Conservation (phyloP, 2,329 filamentous ascomycete genomes). For the Sarocladium brachiariae region DNA sequence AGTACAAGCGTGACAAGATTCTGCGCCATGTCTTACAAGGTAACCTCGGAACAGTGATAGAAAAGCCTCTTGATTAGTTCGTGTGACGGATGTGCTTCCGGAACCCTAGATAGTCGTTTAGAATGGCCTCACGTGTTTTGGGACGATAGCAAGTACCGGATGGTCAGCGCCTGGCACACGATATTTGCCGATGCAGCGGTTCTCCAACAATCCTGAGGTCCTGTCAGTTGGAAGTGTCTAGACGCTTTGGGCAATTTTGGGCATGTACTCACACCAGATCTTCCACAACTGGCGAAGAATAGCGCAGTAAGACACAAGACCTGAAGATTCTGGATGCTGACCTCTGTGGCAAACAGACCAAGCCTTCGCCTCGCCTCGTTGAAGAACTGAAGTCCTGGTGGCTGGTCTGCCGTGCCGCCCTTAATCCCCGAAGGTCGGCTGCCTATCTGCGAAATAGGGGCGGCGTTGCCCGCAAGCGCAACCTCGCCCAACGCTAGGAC, state of each 20-base stretch:
- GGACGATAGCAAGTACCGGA: conserved; percentile 32
- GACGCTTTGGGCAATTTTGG: not conserved
- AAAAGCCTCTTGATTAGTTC: not conserved
- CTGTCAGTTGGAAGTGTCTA: conserved; percentile 11
- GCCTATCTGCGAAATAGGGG: conserved; percentile 36
- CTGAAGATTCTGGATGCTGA: conserved; percentile 52
- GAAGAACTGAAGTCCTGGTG: conserved; percentile 52
- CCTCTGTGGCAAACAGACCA: conserved; percentile 49
- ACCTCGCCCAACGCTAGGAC: conserved; percentile 54
- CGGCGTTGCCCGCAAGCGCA: conserved; percentile 43
- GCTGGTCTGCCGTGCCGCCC: conserved; percentile 40
- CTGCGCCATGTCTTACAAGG: not conserved
- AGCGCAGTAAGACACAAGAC: conserved; percentile 48
- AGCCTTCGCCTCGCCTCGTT: conserved; percentile 56
- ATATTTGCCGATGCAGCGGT: conserved; percentile 48
- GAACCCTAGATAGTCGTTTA: not conserved
- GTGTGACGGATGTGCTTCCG: not conserved
- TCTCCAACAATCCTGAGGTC: conserved; percentile 51
- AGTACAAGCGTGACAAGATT: conserved; percentile 8
- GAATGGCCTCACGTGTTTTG: not conserved
- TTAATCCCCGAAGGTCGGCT: conserved; percentile 44
- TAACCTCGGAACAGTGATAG: not conserved
- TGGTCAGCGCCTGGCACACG: conserved; percentile 49
- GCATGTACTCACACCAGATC: conserved; percentile 37
- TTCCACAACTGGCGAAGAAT: conserved; percentile 46